These are phyloP conservation scores for Colletotrichum somersetense DNA, from an alignment of 2,329 filamentous ascomycete species.

Conservation along the genomic window DNA sequence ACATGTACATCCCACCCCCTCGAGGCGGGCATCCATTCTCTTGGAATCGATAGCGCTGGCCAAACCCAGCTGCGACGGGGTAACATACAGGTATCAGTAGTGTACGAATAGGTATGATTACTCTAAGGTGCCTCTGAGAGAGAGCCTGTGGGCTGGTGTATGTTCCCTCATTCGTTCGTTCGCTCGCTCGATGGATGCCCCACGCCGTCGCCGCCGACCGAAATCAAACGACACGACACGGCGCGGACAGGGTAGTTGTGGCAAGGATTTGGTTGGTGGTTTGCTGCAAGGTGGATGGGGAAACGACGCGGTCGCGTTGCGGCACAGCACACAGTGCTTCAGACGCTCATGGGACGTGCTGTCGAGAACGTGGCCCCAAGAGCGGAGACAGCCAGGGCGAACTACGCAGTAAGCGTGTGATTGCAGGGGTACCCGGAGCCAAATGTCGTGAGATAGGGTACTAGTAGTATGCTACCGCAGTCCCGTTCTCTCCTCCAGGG, in stretches of 20 bases:
- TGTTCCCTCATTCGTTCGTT: conserved; percentile 30
- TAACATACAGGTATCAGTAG: not conserved
- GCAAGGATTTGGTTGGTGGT: conserved; percentile 36
- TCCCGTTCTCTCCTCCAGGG: conserved; percentile 28
- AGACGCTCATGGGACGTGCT: conserved; percentile 38
- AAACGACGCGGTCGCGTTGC: conserved; percentile 32
- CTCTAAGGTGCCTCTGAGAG: conserved; percentile 12
- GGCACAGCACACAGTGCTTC: conserved; percentile 39
- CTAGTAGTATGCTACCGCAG: conserved; percentile 1
- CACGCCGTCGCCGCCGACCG: conserved; percentile 39
- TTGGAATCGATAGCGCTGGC: conserved; percentile 40
- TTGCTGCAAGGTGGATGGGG: conserved; percentile 24
- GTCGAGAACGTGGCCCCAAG: conserved; percentile 41
- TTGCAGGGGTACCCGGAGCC: conserved; percentile 31
- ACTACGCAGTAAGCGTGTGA: conserved; percentile 38
- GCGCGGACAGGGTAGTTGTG: conserved; percentile 28
- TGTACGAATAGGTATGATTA: not conserved
- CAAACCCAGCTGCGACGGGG: conserved; percentile 32
- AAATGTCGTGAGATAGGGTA: conserved; percentile 35
- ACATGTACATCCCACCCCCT: not conserved
- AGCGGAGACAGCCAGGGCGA: conserved; percentile 32
- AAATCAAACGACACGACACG: conserved; percentile 41
- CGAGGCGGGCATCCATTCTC: conserved; percentile 28
- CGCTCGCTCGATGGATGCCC: conserved; percentile 29
- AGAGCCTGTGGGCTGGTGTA: conserved; percentile 17